These are phyloP conservation scores for Cercospora sojina DNA, from an alignment of 2,329 filamentous ascomycete species.

Conservation along the genomic window DNA sequence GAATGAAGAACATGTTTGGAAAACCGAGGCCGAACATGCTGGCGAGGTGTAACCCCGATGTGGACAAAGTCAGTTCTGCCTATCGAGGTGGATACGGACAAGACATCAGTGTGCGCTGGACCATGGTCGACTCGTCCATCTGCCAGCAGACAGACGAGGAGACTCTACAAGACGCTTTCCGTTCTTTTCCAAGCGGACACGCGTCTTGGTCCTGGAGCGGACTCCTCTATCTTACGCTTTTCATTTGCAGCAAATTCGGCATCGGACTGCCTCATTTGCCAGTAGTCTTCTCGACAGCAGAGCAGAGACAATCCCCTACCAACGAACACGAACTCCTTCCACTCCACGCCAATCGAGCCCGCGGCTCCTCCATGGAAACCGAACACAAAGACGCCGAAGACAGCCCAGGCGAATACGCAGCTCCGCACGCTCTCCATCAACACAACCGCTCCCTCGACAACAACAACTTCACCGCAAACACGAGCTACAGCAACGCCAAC, in stretches of 20 bases:
- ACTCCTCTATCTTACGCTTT: slow-evolving; percentile 80
- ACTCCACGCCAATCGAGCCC: slow-evolving; percentile 28
- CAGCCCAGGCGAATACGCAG: slow-evolving; percentile 2
- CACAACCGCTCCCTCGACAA: neutral
- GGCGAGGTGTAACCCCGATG: slow-evolving; percentile 72
- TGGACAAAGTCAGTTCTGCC: slow-evolving; percentile 56
- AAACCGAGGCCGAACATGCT: slow-evolving; percentile 65
- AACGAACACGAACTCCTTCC: slow-evolving; percentile 31
- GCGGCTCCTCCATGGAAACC: slow-evolving; percentile 18
- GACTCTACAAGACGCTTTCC: slow-evolving; percentile 75
- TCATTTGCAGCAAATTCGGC: slow-evolving; percentile 78
- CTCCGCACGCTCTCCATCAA: neutral
- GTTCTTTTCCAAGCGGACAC: slow-evolving; percentile 79
- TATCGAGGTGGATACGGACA: slow-evolving; percentile 64
- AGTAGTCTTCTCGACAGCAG: slow-evolving; percentile 42
- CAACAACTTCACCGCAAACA: neutral
- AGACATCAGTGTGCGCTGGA: slow-evolving; percentile 56
- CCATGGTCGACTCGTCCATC: slow-evolving; percentile 72
- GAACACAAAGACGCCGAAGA: slow-evolving; percentile 16
- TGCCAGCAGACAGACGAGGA: slow-evolving; percentile 65
- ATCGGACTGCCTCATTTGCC: slow-evolving; percentile 69
- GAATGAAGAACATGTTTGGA: slow-evolving; percentile 73
- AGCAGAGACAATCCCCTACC: slow-evolving; percentile 5
- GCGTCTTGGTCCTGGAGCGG: slow-evolving; percentile 73
- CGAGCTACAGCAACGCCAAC: neutral